Percentiles rank a stretch among this genome's conserved stretches.
Evolutionary conservation across 768 basidiomycete genomes (phyloP).

Genomic region (Russula abietina): DNA sequence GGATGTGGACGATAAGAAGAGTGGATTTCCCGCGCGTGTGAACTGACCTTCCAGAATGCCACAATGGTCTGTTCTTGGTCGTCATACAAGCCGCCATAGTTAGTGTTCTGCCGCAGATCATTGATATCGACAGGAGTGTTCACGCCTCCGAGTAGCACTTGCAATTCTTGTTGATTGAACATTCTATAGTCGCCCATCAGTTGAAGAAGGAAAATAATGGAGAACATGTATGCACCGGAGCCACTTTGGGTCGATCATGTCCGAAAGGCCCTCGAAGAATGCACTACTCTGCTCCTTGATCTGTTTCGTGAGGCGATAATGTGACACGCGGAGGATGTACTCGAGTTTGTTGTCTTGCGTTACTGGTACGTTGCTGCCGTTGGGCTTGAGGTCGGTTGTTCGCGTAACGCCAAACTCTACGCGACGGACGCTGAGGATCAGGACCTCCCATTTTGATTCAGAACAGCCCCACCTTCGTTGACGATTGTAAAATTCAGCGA

Average conservation of each 20-base stretch:
- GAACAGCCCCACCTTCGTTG: constrained; percentile 57
- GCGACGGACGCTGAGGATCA: constrained; percentile 5
- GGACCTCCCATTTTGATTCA: not conserved
- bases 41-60: constrained; percentile 75
- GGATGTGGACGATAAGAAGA: not conserved
- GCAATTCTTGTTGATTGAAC: constrained; percentile 96
- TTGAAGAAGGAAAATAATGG: not conserved
- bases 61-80: constrained; percentile 64
- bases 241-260: constrained; percentile 91
- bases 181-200: constrained; percentile 46
- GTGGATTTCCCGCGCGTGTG: not conserved
- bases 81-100: constrained; percentile 77
- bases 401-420: constrained; percentile 78
- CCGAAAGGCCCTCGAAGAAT: constrained; percentile 88
- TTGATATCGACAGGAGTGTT: constrained; percentile 79
- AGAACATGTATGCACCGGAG: constrained; percentile 43
- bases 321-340: constrained; percentile 86
- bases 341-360: constrained; percentile 84
- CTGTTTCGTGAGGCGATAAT: constrained; percentile 84
- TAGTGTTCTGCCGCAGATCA: constrained; percentile 70
- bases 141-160: constrained; percentile 84
- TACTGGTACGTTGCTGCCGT: constrained; percentile 77
- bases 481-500: constrained; percentile 86
- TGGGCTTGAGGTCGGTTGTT: constrained; percentile 70
- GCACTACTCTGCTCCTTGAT: constrained; percentile 78